Conservation (phyloP, 192 early-diverging fungal species). For the Umbelopsis isabellina region DNA sequence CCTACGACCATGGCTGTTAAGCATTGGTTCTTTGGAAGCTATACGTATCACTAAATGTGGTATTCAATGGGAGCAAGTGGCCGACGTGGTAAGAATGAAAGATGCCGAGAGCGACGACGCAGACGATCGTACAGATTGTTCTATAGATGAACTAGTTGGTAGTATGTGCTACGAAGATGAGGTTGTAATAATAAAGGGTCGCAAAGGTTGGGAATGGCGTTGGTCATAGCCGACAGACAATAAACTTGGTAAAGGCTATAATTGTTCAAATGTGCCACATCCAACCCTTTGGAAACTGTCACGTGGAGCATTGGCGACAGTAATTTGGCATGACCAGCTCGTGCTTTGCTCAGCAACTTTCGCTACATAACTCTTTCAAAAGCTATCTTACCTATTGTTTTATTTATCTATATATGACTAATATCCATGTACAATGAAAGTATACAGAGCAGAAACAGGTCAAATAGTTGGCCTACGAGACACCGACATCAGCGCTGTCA, state of each 20-base stretch:
- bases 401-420: not conserved
- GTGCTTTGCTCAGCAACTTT: conserved; percentile 1
- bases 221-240: not conserved
- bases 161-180: conserved; percentile 16
- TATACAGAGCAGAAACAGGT: conserved; percentile 62
- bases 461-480: conserved; percentile 35
- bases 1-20: not conserved
- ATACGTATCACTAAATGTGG: conserved; percentile 8
- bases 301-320: conserved; percentile 2
- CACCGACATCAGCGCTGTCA: conserved; percentile 19
- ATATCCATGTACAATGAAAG: conserved; percentile 43
- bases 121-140: not conserved
- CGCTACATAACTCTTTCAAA: not conserved
- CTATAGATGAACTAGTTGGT: conserved; percentile 5
- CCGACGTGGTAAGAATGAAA: not conserved
- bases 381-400: not conserved
- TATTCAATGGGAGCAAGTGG: conserved; percentile 3
- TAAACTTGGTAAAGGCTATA: not conserved
- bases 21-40: not conserved
- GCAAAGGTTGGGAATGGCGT: conserved; percentile 12
- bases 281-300: not conserved
- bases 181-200: conserved; percentile 2
- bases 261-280: not conserved
- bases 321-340: conserved; percentile 17
- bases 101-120: not conserved